Evolutionary conservation across 768 basidiomycete genomes (phyloP), one percentile per base, ranked within the genome.

Genomic region (Lactarius sp.): DNA sequence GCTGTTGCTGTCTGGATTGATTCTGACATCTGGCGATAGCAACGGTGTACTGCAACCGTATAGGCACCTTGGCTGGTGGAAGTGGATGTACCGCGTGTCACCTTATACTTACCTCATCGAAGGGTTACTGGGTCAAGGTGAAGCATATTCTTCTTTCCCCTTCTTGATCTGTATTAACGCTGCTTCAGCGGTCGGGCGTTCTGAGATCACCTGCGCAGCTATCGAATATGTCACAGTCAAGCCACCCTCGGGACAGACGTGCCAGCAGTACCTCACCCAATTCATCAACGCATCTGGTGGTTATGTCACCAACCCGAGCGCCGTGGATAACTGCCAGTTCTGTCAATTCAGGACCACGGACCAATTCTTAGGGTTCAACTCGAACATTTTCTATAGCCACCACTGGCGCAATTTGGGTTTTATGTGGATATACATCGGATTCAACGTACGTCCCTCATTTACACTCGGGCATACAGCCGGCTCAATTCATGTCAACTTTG

Each of bases 261-360:
- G 85, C 71, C 72, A 68, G 13, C 67, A 73, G 13, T 86, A 81
- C 71, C 71, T 83, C 56, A 59, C 66, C 1, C 61, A 75, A 7
- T 87, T 76, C 70, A 77, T 83, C 47, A 39, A 64, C 14, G 54
- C 59, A 6, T 69, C 73, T 14, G 79, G 83, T 1, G 84, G 84
- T 2, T 83, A 83, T 69, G 46, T 85, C n/a, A 49, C 73, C 31
- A 76, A 83, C 61, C 73, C 78, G 0, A 57, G 70, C 27, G 77
- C 76, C 0, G 74, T 74, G 2, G 69, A 70, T 4, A 68, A 66
- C 16, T 85, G 85, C 71, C 65, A 72, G 41, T 83, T 81, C 74
- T 93, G 91, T 69, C 73, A 83, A 3, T 76, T 78, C 42, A 70
- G 76, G n/a, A 79, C 79, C 0, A 84, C 87, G 0, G 85, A 91